Base-by-base conservation (phyloP, 2,329 filamentous ascomycete genomes). In the Sclerotinia spermophila region DNA sequence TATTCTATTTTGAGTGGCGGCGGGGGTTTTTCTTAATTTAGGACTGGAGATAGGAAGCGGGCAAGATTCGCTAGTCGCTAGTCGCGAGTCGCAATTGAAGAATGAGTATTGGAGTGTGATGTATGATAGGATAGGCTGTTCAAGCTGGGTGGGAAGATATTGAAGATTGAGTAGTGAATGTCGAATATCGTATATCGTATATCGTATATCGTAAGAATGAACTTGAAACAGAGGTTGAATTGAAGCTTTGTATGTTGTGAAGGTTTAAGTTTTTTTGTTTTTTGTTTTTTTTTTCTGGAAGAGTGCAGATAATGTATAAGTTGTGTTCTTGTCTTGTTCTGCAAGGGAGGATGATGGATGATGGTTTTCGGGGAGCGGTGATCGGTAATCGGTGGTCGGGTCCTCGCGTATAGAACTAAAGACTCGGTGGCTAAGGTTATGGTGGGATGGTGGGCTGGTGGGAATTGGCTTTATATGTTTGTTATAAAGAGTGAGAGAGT, bases 61-160 rank as follows among this genome's bases (percentile, higher is more conserved):
- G 59, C 48, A 64, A 69, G 59, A 44, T 44, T 65, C 59, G 68
- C 68, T 13, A 65, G n/a, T 65, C 45, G 62, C 62, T 42, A 69
- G 56, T 65, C 56, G 56, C 33, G 33, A 68, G 45, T 68, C 56
- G 67, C 67, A 42, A 65, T 69, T 69, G 58, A 69, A 30, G 27
- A 35, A 53, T 40, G 30, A n/a, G 35, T 38, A 64, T 13, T 59
- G 45, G 24, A 38, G 40, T 48, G n/a, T n/a, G n/a, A n/a, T n/a
- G n/a, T n/a, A n/a, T n/a, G 17, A 3, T 38, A 42, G 10, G n/a
- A 17, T 56, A 13, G 30, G 21, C 35, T 19, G 30, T 44, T 44
- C 40, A 42, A 19, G 40, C 11, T 42, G 40, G 40, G 15, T 30
- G 48, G n/a, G 61, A 13, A 17, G n/a, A 17, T 35, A 6, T 15